Base-by-base conservation (phyloP, 2,329 filamentous ascomycete genomes). In the Aspergillus phoenicis region DNA sequence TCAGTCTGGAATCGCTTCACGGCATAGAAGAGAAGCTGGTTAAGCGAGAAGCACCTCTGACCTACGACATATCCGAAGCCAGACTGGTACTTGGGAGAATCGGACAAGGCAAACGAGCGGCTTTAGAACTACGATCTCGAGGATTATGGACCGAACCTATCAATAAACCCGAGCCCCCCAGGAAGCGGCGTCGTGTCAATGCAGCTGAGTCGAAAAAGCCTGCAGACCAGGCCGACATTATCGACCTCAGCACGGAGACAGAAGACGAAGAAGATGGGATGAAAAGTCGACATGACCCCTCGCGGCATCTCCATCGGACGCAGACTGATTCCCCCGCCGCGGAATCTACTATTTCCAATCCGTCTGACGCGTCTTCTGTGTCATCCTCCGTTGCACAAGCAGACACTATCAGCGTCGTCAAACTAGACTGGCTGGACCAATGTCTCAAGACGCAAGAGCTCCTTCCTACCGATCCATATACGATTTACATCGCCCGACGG, bases 41-140 rank as follows among this genome's bases (percentile, higher is more conserved):
- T 4, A 71, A 75, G 6, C 74, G 77, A 57, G 78, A 78, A 56
- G 86, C 84, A 5, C 83, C 82, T 0, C 73, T 95, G 57, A 93
- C 91, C 0, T 88, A 89, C 61, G 85, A 94, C 73, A 80, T 89
- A 56, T 80, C 82, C 13, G 89, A 94, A 74, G 92, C 92, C 0
- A 82, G 85, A 4, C 75, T 97, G 3, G 81, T 97, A 2, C 73
- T 98, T 30, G 92, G 90, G 2, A 91, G 88, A 66, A 83, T 96
- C 36, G 82, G 82, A 0, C 88, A 86, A 58, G 88, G 85, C 65
- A 84, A 87, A 68, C 84, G 94, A 17, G 91, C 91, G 0, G 82
- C 85, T 51, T 88, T 96, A 68, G 94, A 98, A 76, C 79, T 98
- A 62, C 84, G 91, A 57, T 83, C 85, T 6, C 83, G 86, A 49